Evolutionary conservation across 2,329 filamentous ascomycete genomes (phyloP).

Genomic region (Lachnellula hyalina): DNA sequence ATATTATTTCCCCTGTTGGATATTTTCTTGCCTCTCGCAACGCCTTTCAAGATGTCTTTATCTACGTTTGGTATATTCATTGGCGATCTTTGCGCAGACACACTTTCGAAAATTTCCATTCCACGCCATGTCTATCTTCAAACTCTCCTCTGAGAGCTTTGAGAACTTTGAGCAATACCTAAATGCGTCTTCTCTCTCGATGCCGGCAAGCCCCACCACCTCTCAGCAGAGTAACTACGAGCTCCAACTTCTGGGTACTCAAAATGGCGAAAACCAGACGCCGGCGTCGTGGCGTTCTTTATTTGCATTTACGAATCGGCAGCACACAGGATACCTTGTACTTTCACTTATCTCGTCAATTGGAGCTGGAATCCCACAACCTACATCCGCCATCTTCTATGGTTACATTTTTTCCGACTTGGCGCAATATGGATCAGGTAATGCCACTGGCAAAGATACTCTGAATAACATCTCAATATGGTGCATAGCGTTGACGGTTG

Average conservation of each 20-base stretch:
- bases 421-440: conserved; percentile 56
- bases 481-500: conserved; percentile 54
- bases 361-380: conserved; percentile 56
- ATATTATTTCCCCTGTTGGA: background rate
- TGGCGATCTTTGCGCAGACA: background rate
- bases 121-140: background rate
- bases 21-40: background rate
- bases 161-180: background rate
- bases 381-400: conserved; percentile 62
- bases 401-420: conserved; percentile 72
- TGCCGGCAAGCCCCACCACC: background rate
- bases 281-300: conserved; percentile 37
- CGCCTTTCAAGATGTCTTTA: background rate
- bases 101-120: background rate
- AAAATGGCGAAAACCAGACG: background rate
- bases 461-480: conserved; percentile 52
- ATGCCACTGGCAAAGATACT: conserved; percentile 44
- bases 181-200: background rate
- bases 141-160: background rate
- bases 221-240: background rate
- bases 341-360: conserved; percentile 52
- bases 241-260: background rate
- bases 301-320: conserved; percentile 65
- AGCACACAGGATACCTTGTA: conserved; percentile 51
- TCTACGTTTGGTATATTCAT: background rate